phyloP scores from a whole-genome alignment of 2,329 filamentous ascomycete genomes.

The Mycosphaerella sp. region DNA sequence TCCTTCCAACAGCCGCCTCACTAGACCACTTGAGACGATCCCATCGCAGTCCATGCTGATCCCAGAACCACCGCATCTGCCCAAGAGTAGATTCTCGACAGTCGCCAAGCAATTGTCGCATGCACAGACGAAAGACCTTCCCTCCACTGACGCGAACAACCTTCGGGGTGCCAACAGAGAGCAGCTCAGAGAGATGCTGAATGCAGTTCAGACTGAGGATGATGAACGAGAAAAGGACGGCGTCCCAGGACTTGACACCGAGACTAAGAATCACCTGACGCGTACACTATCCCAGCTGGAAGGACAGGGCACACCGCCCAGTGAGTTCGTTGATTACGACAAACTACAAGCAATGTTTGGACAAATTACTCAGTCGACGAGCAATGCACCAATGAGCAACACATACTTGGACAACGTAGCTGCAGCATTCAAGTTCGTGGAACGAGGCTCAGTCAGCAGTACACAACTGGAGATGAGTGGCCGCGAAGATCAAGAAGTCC shows the following conservation, averaged over 20 bases:
- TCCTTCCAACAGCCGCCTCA: conserved; percentile 26
- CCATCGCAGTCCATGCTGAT: conserved; percentile 23
- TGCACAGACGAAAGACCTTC: neutral
- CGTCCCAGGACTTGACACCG: neutral
- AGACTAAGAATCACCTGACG: conserved; percentile 9
- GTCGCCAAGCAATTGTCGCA: neutral
- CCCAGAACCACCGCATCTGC: neutral
- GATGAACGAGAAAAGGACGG: neutral
- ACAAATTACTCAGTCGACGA: neutral
- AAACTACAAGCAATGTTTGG: conserved; percentile 2
- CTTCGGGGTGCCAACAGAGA: neutral
- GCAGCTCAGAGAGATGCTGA: neutral
- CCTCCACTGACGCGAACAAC: neutral
- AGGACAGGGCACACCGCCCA: conserved; percentile 1
- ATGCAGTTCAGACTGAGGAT: neutral
- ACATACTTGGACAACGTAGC: conserved; percentile 3
- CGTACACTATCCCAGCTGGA: conserved; percentile 9
- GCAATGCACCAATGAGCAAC: neutral
- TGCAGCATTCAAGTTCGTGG: neutral
- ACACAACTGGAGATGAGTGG: neutral
- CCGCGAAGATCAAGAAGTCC: neutral
- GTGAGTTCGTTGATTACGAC: conserved; percentile 2
- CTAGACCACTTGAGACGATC: conserved; percentile 25
- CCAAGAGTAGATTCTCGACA: neutral
- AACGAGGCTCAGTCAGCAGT: conserved; percentile 3